Evolutionary conservation across 371 early-diverging fungal species (phyloP), one percentile per base, ranked within the genome.

Genomic region (Dichotomocladium elegans): DNA sequence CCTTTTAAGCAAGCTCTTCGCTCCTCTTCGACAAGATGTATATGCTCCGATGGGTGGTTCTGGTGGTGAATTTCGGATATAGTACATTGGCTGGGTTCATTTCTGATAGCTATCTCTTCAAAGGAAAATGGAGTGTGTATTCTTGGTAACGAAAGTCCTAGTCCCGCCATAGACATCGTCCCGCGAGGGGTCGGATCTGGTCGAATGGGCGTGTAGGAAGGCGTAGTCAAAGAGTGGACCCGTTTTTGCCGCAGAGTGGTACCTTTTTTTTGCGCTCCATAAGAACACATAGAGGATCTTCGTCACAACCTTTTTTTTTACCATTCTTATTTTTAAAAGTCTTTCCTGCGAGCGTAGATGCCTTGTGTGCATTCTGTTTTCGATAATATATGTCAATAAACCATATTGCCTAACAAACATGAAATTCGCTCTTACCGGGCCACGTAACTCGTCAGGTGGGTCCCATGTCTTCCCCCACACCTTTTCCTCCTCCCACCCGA

Each of bases 401-500:
- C 17, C 1, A 17, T 26, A 10, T 47, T 33, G 30, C 14, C 4
- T 35, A 12, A 35, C 4, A 35, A 14, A 5, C 17, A 28, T 22
- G 1, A 26, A 15, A 10, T 7, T 26, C n/a, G 14, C 5, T 22
- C 40, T 42, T 48, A 56, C 56, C 30, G 56, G 49, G 25, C 56
- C 56, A 33, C 41, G 56, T 10, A 56, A 34, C 54, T 77, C 74
- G 24, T 65, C 64, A 15, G 78, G 78, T 17, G 74, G 72, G 3
- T 60, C 42, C 78, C 78, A 77, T 22, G 58, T 53, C 47, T 71
- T 69, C 8, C 67, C 58, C 71, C 70, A 72, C 11, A 74, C 58
- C 26, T 61, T 65, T 52, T 77, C 78, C 52, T 77, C 78, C 54
- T 77, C 78, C 63, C 70, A 77, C 3, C 78, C 78, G 14, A 77